Conservation (phyloP, 2,329 filamentous ascomycete genomes). For the Bipolaris cookei region DNA sequence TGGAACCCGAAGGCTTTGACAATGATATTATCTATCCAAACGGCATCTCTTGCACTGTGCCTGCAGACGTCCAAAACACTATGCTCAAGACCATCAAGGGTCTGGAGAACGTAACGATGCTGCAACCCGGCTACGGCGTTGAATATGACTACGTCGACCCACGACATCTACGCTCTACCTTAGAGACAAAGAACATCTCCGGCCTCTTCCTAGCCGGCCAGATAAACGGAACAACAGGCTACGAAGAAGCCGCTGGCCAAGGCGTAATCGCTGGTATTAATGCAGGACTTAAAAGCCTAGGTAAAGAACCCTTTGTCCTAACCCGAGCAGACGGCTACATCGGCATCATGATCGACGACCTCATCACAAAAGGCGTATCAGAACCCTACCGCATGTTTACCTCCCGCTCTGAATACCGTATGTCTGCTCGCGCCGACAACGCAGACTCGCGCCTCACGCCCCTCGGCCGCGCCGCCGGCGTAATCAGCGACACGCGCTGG, state of each 20-base stretch:
- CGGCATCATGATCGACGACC: slow-evolving; percentile 97
- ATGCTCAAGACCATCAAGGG: slow-evolving; percentile 88
- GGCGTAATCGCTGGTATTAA: slow-evolving; percentile 93
- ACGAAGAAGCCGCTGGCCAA: slow-evolving; percentile 95
- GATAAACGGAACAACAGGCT: slow-evolving; percentile 97
- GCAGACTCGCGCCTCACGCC: slow-evolving; percentile 85
- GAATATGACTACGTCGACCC: slow-evolving; percentile 99
- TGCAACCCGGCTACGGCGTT: slow-evolving; percentile 94
- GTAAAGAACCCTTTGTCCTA: slow-evolving; percentile 69
- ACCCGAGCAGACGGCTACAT: slow-evolving; percentile 91
- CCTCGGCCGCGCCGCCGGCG: slow-evolving; percentile 75
- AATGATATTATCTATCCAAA: slow-evolving; percentile 94
- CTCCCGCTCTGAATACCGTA: slow-evolving; percentile 90
- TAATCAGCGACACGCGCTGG: slow-evolving; percentile 84
- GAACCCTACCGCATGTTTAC: slow-evolving; percentile 99
- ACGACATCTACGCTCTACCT: slow-evolving; percentile 80
- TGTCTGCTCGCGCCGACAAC: slow-evolving; percentile 91
- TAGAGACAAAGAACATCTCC: slow-evolving; percentile 90
- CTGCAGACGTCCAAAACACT: slow-evolving; percentile 81
- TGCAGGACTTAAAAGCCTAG: slow-evolving; percentile 78
- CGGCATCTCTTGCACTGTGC: slow-evolving; percentile 95
- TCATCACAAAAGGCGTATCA: slow-evolving; percentile 94
- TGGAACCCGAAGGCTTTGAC: slow-evolving; percentile 94
- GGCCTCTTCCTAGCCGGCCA: slow-evolving; percentile 94
- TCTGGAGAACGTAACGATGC: slow-evolving; percentile 86